Conservation (phyloP, 1,284 basidiomycete species). For the Takashimella tepidaria region DNA sequence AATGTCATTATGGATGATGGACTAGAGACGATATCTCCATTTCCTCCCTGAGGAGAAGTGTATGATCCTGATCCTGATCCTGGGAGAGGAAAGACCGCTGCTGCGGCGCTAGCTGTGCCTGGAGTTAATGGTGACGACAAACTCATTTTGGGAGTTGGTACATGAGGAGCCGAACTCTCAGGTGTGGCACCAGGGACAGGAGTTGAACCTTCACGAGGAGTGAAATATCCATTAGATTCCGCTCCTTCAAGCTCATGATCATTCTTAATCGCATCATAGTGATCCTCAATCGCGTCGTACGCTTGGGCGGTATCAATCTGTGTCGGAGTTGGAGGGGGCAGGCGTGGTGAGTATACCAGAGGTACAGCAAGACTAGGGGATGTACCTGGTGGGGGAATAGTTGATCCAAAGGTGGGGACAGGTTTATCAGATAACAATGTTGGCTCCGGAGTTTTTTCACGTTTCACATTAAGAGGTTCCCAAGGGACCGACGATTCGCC, state of each 20-base stretch:
- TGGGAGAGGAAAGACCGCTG: background rate
- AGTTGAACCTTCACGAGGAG: background rate
- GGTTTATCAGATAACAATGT: slow-evolving; percentile 13
- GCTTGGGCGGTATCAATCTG: background rate
- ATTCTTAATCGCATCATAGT: background rate
- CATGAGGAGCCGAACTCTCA: background rate
- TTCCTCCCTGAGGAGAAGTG: too few species aligned
- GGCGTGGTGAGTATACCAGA: background rate
- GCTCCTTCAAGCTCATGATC: background rate
- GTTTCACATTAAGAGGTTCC: slow-evolving; percentile 32
- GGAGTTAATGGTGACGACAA: background rate
- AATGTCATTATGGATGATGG: background rate
- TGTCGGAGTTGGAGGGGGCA: background rate
- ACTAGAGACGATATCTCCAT: background rate
- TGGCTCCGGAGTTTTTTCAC: background rate
- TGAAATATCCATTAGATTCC: background rate
- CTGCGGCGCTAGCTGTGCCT: background rate
- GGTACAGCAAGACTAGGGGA: background rate
- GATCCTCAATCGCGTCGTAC: background rate
- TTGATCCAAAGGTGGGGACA: background rate
- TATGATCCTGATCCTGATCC: too few species aligned
- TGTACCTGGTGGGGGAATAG: background rate
- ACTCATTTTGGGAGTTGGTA: background rate
- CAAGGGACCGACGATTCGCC: slow-evolving; percentile 12
- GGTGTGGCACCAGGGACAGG: background rate